Base-by-base conservation (phyloP, 2,329 filamentous ascomycete genomes). In the Myriosclerotinia duriaeana region DNA sequence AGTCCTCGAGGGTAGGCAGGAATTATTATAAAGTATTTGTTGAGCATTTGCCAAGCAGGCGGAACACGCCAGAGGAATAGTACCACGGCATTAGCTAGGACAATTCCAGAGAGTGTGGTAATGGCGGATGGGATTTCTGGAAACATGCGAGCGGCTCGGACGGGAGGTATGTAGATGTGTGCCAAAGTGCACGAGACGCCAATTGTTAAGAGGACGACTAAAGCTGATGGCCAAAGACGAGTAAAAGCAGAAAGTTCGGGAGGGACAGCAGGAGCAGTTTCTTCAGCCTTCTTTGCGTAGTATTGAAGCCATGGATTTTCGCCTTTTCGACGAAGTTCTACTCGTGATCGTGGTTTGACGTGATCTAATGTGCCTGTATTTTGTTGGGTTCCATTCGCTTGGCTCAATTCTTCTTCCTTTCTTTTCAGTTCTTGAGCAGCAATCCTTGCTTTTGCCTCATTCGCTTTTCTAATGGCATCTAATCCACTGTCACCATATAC, bases 1-100 rank as follows among this genome's bases (percentile, higher is more conserved):
- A 86, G 67, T 5, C 89, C 83, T 69, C 83, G 83, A 11, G 90
- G 89, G 62, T 87, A 87, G 8, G 86, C 89, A 8, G 89, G 82
- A 11, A 87, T 80, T 46, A 88, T 76, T 52, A 90, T 79, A 78
- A 91, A 87, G 79, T 89, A 89, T 69, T 81, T 85, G 78, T 92
- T 93, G 71, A 92, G 78, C 20, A 86, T 62, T 15, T 79, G 77
- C 88, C 89, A 94, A 40, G 87, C 72, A 1, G 86, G 85, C 56
- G 89, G 89, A 14, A 87, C 71, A 71, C 83, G 84, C 88, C 89
- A 92, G 38, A 82, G 78, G 34, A 82, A 66, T 70, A 82, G 88
- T 14, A 89, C 79, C 50, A 81, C 70, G 8, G 83, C 66, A 75
- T 93, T 92, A 59, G 83, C 67, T n/a, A 78, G 80, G 54, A 92